Evolutionary conservation across 2,329 filamentous ascomycete genomes (phyloP).

Genomic region (Aspergillus amoenus): DNA sequence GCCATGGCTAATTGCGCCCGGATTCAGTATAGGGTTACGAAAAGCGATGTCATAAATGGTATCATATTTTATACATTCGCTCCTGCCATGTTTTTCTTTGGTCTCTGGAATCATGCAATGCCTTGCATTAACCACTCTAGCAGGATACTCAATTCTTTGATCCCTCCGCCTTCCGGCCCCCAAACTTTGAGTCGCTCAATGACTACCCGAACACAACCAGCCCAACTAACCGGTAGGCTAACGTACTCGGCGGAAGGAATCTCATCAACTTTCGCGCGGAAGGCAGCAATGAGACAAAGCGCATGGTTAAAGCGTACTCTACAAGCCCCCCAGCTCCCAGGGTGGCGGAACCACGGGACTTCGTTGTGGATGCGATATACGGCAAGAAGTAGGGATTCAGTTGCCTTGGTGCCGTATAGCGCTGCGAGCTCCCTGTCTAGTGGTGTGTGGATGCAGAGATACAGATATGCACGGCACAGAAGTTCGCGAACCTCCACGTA

Average conservation of each 20-base stretch:
- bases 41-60: neutral
- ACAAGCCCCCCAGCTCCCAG: slow-evolving; percentile 27
- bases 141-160: slow-evolving; percentile 23
- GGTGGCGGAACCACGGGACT: slow-evolving; percentile 26
- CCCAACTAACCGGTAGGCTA: slow-evolving; percentile 22
- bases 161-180: slow-evolving; percentile 24
- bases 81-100: neutral
- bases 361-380: slow-evolving; percentile 28
- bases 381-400: slow-evolving; percentile 21
- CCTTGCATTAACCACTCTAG: slow-evolving; percentile 25
- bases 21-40: too few species aligned
- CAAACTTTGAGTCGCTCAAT: slow-evolving; percentile 24
- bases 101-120: slow-evolving; percentile 4
- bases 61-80: neutral
- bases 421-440: slow-evolving; percentile 18
- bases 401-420: slow-evolving; percentile 22
- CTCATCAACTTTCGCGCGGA: slow-evolving; percentile 20
- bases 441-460: slow-evolving; percentile 23
- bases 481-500: slow-evolving; percentile 28
- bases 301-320: slow-evolving; percentile 28
- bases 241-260: slow-evolving; percentile 21
- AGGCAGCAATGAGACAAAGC: slow-evolving; percentile 24
- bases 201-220: slow-evolving; percentile 21
- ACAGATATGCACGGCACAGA: slow-evolving; percentile 25
- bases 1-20: too few species aligned